A percentile compares a stretch with the other conserved stretches of the same genome.
These are phyloP conservation scores for Hysterangium stoloniferum DNA, from an alignment of 768 basidiomycete genomes.

Conservation along the genomic window DNA sequence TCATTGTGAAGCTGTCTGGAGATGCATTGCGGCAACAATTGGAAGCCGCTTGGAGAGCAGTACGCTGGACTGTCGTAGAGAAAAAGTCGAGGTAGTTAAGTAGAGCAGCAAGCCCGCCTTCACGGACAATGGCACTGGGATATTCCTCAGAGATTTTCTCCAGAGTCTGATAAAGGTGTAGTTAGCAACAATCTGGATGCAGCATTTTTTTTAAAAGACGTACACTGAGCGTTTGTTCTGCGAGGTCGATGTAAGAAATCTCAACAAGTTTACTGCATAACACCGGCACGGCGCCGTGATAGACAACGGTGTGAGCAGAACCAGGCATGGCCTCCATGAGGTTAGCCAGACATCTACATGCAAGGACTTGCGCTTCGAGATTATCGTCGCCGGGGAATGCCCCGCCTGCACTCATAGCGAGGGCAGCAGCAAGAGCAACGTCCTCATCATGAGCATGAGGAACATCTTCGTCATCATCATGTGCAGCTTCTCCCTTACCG, in stretches of 20 bases:
- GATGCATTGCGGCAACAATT: constrained; percentile 95
- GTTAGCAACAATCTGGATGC: constrained; percentile 7
- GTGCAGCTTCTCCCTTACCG: constrained; percentile 61
- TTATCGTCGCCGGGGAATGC: constrained; percentile 74
- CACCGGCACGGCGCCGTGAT: constrained; percentile 96
- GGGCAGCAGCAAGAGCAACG: constrained; percentile 78
- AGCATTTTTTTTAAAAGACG: constrained; percentile 29
- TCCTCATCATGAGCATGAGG: constrained; percentile 59
- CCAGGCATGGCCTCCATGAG: constrained; percentile 99
- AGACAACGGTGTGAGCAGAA: constrained; percentile 94
- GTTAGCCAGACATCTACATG: constrained; percentile 94
- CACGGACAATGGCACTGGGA: constrained; percentile 90
- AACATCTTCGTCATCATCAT: constrained; percentile 71
- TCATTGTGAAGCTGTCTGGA: constrained; percentile 81
- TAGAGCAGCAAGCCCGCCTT: constrained; percentile 87
- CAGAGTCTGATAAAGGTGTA: constrained; percentile 57
- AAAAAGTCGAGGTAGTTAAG: constrained; percentile 98
- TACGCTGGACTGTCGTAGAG: constrained; percentile 94
- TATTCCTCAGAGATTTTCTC: constrained; percentile 99
- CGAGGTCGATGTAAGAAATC: constrained; percentile 96
- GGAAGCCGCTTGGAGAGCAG: constrained; percentile 91
- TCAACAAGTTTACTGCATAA: constrained; percentile 95
- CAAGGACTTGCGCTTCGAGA: constrained; percentile 90
- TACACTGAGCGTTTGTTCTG: constrained; percentile 96
- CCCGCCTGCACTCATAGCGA: constrained; percentile 72